Conservation (phyloP, 2,329 filamentous ascomycete genomes). For the Aspergillus puulaauensis region DNA sequence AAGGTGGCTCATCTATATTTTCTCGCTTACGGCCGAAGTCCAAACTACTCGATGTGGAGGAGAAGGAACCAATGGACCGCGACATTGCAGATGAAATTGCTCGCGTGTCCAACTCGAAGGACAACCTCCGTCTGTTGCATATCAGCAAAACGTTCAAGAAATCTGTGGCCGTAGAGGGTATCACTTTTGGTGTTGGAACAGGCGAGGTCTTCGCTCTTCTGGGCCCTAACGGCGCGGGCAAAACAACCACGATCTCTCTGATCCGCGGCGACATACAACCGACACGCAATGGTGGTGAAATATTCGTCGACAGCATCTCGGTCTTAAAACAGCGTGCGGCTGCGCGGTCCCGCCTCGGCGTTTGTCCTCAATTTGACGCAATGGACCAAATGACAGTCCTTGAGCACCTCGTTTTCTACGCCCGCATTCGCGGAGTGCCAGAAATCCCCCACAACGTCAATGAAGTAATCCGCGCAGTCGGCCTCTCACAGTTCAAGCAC, state of each 20-base stretch:
- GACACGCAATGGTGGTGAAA: slow-evolving; percentile 68
- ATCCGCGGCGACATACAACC: slow-evolving; percentile 87
- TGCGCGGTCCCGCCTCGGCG: slow-evolving; percentile 77
- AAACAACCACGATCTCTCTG: slow-evolving; percentile 83
- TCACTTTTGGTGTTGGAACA: slow-evolving; percentile 76
- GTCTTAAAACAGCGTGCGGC: slow-evolving; percentile 70
- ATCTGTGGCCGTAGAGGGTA: slow-evolving; percentile 80
- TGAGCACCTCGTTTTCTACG: slow-evolving; percentile 87
- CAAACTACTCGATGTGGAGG: slow-evolving; percentile 45
- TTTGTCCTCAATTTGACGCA: slow-evolving; percentile 85
- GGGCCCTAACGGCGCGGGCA: slow-evolving; percentile 88
- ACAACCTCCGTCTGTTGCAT: slow-evolving; percentile 76
- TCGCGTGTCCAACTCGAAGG: slow-evolving; percentile 60
- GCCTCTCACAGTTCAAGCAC: slow-evolving; percentile 66
- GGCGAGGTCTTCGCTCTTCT: slow-evolving; percentile 86
- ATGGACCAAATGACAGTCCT: slow-evolving; percentile 87
- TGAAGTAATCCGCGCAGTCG: slow-evolving; percentile 77
- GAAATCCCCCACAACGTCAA: slow-evolving; percentile 75
- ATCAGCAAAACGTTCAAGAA: slow-evolving; percentile 76
- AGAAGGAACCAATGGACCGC: slow-evolving; percentile 45
- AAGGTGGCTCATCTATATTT: slow-evolving; percentile 66
- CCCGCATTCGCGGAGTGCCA: slow-evolving; percentile 73
- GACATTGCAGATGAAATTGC: slow-evolving; percentile 66
- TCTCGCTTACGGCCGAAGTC: slow-evolving; percentile 49
- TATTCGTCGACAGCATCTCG: slow-evolving; percentile 75